Conservation (phyloP, 257 asterid genomes). For the Echium plantagineum region DNA sequence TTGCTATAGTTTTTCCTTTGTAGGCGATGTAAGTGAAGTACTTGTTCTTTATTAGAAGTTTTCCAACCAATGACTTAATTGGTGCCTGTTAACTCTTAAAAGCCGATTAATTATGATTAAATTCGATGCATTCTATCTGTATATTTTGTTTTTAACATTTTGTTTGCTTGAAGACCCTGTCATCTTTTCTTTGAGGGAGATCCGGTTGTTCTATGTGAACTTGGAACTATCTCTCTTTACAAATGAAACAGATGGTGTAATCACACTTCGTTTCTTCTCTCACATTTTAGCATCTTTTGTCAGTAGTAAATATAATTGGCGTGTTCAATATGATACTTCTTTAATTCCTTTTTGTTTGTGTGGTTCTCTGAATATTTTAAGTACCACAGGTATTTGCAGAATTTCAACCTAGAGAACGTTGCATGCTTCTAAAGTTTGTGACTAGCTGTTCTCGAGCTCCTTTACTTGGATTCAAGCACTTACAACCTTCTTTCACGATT, state of each 20-base stretch:
- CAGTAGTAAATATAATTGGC: neutral
- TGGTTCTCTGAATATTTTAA: constrained; percentile 7
- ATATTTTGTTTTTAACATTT: neutral
- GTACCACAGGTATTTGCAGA: constrained; percentile 54
- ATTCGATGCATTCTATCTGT: neutral
- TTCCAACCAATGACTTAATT: too few relatives aligned
- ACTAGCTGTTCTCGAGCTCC: constrained; percentile 98
- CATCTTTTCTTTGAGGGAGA: neutral
- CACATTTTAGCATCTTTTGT: neutral
- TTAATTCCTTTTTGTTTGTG: neutral
- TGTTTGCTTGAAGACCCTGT: neutral
- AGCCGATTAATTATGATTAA: neutral
- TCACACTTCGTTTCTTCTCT: neutral
- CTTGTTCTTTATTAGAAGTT: too few relatives aligned
- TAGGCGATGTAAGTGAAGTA: too few relatives aligned
- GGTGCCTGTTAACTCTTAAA: neutral
- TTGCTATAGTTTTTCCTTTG: too few relatives aligned
- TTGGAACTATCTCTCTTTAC: too few relatives aligned
- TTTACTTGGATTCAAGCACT: constrained; percentile 85
- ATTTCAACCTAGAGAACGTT: constrained; percentile 76
- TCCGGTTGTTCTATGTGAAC: neutral
- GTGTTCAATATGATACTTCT: neutral
- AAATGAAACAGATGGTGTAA: neutral
- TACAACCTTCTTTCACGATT: constrained; percentile 91
- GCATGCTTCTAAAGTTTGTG: constrained; percentile 95